A percentile compares a stretch with the other conserved stretches of the same genome.
Conservation (phyloP, 192 early-diverging fungal species). For the Coemansia aciculifera region DNA sequence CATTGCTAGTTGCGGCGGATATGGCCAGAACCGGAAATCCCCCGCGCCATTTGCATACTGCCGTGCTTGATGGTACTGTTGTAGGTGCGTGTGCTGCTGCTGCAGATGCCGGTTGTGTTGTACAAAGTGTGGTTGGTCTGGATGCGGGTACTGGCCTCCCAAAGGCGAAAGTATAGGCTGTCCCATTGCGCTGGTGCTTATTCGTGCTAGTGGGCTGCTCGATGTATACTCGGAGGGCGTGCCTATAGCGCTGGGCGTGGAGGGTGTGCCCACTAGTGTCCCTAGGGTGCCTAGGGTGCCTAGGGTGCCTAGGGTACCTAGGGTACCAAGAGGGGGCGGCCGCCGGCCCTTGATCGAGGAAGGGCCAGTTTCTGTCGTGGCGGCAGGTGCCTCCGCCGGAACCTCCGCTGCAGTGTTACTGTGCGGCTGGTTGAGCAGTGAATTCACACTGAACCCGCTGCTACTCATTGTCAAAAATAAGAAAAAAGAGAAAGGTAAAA, state of each 20-base stretch:
- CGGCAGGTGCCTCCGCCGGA: conserved; percentile 7
- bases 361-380: neutral
- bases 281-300: neutral
- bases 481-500: conserved; percentile 11
- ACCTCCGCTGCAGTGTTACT: neutral
- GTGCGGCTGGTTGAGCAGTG: conserved; percentile 32
- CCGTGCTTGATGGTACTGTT: conserved; percentile 19
- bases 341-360: conserved; percentile 2
- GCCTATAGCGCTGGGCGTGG: neutral
- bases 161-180: neutral
- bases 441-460: conserved; percentile 35
- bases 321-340: neutral
- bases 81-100: conserved; percentile 14
- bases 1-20: conserved; percentile 25
- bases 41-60: conserved; percentile 15
- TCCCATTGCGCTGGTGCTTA: neutral
- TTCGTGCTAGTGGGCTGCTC: neutral
- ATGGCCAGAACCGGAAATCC: conserved; percentile 49
- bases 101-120: conserved; percentile 5
- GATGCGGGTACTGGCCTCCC: neutral
- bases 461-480: conserved; percentile 8
- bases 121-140: neutral
- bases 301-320: neutral
- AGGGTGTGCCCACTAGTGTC: neutral
- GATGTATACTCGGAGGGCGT: neutral